A percentile compares a stretch with the other conserved stretches of the same genome.
phyloP scores from a whole-genome alignment of 208 protist species.

The Trypanosoma mega region DNA sequence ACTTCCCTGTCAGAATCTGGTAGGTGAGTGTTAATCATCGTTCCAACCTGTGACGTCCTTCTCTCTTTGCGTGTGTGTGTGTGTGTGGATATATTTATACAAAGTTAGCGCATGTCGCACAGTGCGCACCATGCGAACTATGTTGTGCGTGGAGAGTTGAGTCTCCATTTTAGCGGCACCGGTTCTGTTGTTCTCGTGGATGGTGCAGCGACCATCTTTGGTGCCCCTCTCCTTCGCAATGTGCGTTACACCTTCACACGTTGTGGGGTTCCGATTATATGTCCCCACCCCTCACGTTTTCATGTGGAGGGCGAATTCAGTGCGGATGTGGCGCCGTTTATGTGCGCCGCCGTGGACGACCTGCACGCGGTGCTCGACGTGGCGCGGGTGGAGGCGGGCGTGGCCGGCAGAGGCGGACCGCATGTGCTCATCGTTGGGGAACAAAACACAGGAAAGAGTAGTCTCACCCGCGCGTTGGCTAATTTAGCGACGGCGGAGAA shows the following conservation, averaged over 20 bases:
- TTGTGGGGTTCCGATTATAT: slow-evolving; percentile 47
- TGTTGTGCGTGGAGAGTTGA: slow-evolving; percentile 28
- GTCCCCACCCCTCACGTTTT: slow-evolving; percentile 29
- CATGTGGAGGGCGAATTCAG: slow-evolving; percentile 51
- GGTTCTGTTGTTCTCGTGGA: slow-evolving; percentile 52
- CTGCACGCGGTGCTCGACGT: slow-evolving; percentile 57
- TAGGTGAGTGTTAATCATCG: no score
- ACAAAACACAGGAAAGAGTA: slow-evolving; percentile 67
- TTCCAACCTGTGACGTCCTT: no score
- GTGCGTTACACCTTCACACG: slow-evolving; percentile 55
- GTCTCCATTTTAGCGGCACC: slow-evolving; percentile 19
- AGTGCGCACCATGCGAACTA: slow-evolving; percentile 12
- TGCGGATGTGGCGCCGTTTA: slow-evolving; percentile 18
- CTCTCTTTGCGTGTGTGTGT: no score
- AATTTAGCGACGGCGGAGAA: slow-evolving; percentile 55
- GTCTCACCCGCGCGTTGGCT: slow-evolving; percentile 48
- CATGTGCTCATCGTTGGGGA: slow-evolving; percentile 76
- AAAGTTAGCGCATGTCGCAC: slow-evolving; percentile 8
- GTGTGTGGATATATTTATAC: no score
- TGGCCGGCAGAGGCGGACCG: slow-evolving; percentile 32
- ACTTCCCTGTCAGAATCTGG: no score
- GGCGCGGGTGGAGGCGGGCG: slow-evolving; percentile 40
- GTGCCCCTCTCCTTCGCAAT: slow-evolving; percentile 52
- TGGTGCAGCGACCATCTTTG: slow-evolving; percentile 45
- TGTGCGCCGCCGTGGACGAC: slow-evolving; percentile 33